Percentiles rank a stretch among this genome's conserved stretches.
These are phyloP conservation scores for Dichotomocladium elegans DNA, from an alignment of 371 early-diverging fungal species.

Conservation along the genomic window DNA sequence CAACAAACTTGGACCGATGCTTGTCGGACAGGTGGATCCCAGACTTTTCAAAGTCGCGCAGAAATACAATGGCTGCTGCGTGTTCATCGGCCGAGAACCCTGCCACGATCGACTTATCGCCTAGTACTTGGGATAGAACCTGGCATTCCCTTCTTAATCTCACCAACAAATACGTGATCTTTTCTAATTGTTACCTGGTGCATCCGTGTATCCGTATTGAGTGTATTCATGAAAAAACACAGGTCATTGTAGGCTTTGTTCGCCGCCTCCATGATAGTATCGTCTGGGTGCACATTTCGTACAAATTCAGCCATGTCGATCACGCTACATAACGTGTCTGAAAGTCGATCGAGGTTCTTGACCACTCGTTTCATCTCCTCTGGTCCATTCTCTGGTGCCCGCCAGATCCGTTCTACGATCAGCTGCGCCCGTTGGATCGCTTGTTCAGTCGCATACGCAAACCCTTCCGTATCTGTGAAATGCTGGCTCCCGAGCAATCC, in stretches of 20 bases:
- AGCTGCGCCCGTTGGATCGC: slow-evolving; percentile 50
- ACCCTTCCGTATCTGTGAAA: slow-evolving; percentile 29
- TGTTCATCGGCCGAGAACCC: slow-evolving; percentile 66
- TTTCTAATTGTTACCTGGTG: slow-evolving; percentile 57
- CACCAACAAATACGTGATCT: neutral
- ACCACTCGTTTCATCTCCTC: slow-evolving; percentile 68
- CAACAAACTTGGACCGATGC: slow-evolving; percentile 72
- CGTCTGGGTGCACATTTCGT: slow-evolving; percentile 87
- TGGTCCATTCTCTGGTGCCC: slow-evolving; percentile 52
- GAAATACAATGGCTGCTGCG: slow-evolving; percentile 77
- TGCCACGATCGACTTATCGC: slow-evolving; percentile 48
- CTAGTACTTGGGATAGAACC: slow-evolving; percentile 64
- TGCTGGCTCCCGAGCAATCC: slow-evolving; percentile 40
- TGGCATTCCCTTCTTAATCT: slow-evolving; percentile 15
- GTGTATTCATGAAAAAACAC: slow-evolving; percentile 83
- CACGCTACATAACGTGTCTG: slow-evolving; percentile 85
- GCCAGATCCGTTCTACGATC: slow-evolving; percentile 56
- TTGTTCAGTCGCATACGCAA: slow-evolving; percentile 36
- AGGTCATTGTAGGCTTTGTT: slow-evolving; percentile 74
- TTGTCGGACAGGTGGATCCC: slow-evolving; percentile 82
- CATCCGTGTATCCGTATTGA: slow-evolving; percentile 87
- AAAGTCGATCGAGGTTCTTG: slow-evolving; percentile 84
- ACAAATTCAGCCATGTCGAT: slow-evolving; percentile 92
- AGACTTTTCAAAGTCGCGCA: slow-evolving; percentile 91
- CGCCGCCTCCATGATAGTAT: slow-evolving; percentile 66